Evolutionary conservation across 805 yeast genomes (phyloP).

Genomic region (Starmerella bacillaris): DNA sequence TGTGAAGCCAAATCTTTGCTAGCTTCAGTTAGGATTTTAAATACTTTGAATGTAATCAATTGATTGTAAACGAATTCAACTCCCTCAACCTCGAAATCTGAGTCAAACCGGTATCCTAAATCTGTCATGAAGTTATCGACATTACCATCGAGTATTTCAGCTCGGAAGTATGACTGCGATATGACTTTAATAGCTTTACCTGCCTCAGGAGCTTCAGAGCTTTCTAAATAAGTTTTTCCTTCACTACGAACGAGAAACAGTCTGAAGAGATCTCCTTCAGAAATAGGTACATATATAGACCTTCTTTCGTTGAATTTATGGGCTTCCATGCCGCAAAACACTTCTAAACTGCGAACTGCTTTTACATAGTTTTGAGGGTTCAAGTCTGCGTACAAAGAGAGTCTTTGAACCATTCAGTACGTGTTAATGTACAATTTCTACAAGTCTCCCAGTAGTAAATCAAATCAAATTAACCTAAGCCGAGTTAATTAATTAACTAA

Average conservation of each 20-base stretch:
- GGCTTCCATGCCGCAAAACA: conserved; percentile 25
- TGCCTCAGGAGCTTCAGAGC: conserved; percentile 26
- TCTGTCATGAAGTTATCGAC: conserved; percentile 32
- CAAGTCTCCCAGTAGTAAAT: too few species aligned
- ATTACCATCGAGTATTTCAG: conserved; percentile 23
- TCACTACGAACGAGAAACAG: conserved; percentile 12
- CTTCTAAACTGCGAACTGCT: conserved; percentile 21
- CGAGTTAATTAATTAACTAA: too few species aligned
- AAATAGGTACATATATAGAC: conserved; percentile 22
- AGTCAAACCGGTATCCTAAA: conserved; percentile 52
- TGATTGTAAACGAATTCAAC: conserved; percentile 38
- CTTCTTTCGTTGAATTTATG: conserved; percentile 16
- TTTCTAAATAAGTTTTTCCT: conserved; percentile 5
- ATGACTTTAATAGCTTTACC: conserved; percentile 30
- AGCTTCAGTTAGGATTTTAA: conserved; percentile 25
- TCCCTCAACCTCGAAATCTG: conserved; percentile 46
- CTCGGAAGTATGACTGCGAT: conserved; percentile 50
- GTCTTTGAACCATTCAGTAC: conserved; percentile 23
- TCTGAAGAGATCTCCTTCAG: conserved; percentile 21
- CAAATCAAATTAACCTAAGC: too few species aligned
- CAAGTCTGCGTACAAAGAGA: conserved; percentile 22
- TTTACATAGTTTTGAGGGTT: conserved; percentile 20
- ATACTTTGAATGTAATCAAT: conserved; percentile 39
- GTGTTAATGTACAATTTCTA: too few species aligned
- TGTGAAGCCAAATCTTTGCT: conserved; percentile 19